Percentiles rank a stretch among this genome's conserved stretches.
Evolutionary conservation across 2,329 filamentous ascomycete species (phyloP).

Genomic region (Dryadomyces sulphureus): DNA sequence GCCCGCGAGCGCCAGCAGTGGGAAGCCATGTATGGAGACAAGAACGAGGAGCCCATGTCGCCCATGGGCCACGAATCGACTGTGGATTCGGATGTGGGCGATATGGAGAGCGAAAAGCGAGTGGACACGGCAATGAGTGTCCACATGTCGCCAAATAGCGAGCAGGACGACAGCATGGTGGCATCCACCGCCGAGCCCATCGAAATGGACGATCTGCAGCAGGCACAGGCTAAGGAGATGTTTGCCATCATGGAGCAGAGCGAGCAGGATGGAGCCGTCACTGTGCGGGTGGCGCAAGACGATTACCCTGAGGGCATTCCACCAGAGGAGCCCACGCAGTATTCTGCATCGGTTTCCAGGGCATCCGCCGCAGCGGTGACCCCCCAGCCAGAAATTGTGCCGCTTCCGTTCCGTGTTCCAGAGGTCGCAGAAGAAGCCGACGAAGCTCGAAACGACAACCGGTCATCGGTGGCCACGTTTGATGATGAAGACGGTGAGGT

Average conservation of each 20-base stretch:
- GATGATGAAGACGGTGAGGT: conserved; percentile 44
- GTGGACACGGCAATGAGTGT: not conserved
- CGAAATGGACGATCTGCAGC: conserved; percentile 37
- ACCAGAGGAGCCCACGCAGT: not conserved
- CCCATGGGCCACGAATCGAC: conserved; percentile 20
- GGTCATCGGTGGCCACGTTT: conserved; percentile 56
- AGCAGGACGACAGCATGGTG: too few relatives aligned
- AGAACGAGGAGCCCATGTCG: conserved; percentile 16
- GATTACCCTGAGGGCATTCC: conserved; percentile 21
- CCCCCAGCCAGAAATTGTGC: conserved; percentile 35
- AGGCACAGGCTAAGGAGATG: conserved; percentile 10
- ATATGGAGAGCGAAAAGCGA: conserved; percentile 30
- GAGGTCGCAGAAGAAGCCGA: not conserved
- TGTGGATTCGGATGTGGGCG: conserved; percentile 35
- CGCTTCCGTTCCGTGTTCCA: conserved; percentile 51
- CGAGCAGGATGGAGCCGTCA: conserved; percentile 31
- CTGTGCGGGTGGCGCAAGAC: conserved; percentile 36
- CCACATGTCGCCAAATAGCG: not conserved
- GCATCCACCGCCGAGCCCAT: conserved; percentile 27
- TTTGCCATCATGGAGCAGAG: conserved; percentile 22
- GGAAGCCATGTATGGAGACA: conserved; percentile 64
- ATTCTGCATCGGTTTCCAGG: too few relatives aligned
- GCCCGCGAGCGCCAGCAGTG: conserved; percentile 50
- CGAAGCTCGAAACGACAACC: conserved; percentile 29
- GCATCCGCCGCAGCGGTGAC: not conserved